Percentiles rank a stretch among this genome's conserved stretches.
Evolutionary conservation across 2,329 filamentous ascomycete genomes (phyloP).

Genomic region (Chrysoporthe deuterocubensis): DNA sequence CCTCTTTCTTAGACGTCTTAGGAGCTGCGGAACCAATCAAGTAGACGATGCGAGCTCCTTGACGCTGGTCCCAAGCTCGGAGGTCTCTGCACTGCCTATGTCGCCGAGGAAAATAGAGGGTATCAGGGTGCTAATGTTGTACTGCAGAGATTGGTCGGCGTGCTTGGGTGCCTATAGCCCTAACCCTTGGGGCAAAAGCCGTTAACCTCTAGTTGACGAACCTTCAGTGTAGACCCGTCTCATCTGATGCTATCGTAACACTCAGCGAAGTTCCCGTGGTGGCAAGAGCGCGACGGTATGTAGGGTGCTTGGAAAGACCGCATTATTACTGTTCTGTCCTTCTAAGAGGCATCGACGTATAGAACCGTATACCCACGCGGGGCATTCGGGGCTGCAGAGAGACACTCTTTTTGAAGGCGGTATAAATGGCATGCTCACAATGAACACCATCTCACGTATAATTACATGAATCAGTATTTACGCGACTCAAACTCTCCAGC

Average conservation of each 20-base stretch:
- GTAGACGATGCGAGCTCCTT: too few relatives aligned
- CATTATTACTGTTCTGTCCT: background rate
- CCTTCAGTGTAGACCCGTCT: too few relatives aligned
- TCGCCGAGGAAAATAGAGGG: too few relatives aligned
- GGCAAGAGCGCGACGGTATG: background rate
- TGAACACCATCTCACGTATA: background rate
- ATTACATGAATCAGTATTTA: background rate
- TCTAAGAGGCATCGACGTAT: background rate
- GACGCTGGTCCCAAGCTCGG: too few relatives aligned
- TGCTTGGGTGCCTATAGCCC: too few relatives aligned
- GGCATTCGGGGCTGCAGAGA: background rate
- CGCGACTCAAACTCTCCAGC: constrained; percentile 45
- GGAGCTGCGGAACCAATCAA: too few relatives aligned
- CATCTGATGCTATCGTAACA: background rate
- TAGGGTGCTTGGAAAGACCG: background rate
- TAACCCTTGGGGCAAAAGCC: too few relatives aligned
- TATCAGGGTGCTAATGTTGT: too few relatives aligned
- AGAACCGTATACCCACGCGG: background rate
- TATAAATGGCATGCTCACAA: too few relatives aligned
- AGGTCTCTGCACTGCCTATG: too few relatives aligned
- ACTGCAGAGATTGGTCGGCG: too few relatives aligned
- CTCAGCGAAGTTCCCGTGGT: background rate
- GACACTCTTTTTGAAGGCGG: background rate
- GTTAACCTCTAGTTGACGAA: too few relatives aligned
- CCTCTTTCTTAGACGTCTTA: background rate